These are phyloP conservation scores for Nothomitra cinnamomea DNA, from an alignment of 2,329 filamentous ascomycete genomes.

Conservation along the genomic window DNA sequence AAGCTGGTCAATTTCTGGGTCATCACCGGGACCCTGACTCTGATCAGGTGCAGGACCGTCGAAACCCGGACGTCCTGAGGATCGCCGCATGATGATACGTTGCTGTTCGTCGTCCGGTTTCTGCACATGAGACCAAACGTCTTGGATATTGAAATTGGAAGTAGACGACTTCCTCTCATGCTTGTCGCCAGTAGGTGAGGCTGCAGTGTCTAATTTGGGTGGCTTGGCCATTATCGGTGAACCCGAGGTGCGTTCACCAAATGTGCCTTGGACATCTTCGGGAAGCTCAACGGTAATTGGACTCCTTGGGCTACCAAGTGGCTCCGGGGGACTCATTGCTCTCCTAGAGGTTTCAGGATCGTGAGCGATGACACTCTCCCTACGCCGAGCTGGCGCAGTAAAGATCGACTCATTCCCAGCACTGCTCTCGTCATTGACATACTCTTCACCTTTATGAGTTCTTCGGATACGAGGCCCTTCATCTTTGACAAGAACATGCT, in stretches of 20 bases:
- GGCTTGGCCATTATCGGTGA: background rate
- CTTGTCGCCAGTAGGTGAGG: constrained; percentile 24
- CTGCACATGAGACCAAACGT: constrained; percentile 68
- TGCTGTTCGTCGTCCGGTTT: constrained; percentile 43
- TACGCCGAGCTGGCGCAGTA: constrained; percentile 26
- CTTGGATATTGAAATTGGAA: constrained; percentile 63
- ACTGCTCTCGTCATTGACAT: constrained; percentile 52
- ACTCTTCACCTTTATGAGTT: constrained; percentile 89
- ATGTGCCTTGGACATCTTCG: constrained; percentile 13
- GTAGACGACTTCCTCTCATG: constrained; percentile 36
- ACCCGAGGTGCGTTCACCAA: background rate
- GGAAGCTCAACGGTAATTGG: constrained; percentile 20
- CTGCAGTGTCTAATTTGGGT: background rate
- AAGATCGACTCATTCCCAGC: constrained; percentile 27
- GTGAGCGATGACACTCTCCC: constrained; percentile 21
- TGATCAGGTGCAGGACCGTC: constrained; percentile 27
- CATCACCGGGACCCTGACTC: constrained; percentile 27
- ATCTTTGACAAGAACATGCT: constrained; percentile 66
- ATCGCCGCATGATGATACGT: constrained; percentile 17
- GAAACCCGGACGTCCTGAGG: constrained; percentile 14
- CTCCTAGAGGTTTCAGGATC: background rate
- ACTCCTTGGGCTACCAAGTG: constrained; percentile 9
- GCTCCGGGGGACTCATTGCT: constrained; percentile 3
- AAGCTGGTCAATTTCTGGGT: constrained; percentile 80
- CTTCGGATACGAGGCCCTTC: constrained; percentile 69